Conservation (phyloP, 441 rosid genomes). For the Populus tomentosa region DNA sequence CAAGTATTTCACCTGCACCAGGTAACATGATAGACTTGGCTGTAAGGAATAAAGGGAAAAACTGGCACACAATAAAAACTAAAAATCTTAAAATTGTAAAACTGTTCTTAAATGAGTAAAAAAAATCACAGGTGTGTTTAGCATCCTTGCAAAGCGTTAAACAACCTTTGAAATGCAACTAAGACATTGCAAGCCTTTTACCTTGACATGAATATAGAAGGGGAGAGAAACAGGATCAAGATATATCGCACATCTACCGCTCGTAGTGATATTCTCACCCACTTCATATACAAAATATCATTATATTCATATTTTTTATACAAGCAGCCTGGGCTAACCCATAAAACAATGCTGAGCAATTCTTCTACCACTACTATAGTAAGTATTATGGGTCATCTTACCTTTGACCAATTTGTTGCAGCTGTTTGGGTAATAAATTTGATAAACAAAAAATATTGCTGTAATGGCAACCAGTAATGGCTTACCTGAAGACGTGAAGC, state of each 20-base stretch:
- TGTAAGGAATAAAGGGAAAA: conserved; percentile 4
- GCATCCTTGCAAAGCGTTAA: no score
- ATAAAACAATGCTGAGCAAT: neutral
- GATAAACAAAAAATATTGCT: neutral
- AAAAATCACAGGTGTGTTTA: neutral
- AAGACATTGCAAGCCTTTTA: neutral
- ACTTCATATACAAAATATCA: neutral
- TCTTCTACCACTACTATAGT: neutral
- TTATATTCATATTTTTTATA: no score
- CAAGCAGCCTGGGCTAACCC: neutral
- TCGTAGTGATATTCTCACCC: neutral
- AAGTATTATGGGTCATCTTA: neutral
- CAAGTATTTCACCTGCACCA: conserved; percentile 88
- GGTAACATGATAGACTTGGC: neutral
- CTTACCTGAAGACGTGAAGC: conserved; percentile 89
- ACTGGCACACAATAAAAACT: neutral
- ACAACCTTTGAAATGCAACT: no score
- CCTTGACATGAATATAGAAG: neutral
- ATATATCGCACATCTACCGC: neutral
- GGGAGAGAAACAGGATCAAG: neutral
- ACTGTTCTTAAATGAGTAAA: neutral
- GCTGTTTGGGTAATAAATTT: neutral
- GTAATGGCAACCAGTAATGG: neutral
- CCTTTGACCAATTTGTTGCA: neutral
- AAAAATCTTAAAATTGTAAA: neutral